phyloP scores from a whole-genome alignment of 805 yeast species.

The Candida easanensis region DNA sequence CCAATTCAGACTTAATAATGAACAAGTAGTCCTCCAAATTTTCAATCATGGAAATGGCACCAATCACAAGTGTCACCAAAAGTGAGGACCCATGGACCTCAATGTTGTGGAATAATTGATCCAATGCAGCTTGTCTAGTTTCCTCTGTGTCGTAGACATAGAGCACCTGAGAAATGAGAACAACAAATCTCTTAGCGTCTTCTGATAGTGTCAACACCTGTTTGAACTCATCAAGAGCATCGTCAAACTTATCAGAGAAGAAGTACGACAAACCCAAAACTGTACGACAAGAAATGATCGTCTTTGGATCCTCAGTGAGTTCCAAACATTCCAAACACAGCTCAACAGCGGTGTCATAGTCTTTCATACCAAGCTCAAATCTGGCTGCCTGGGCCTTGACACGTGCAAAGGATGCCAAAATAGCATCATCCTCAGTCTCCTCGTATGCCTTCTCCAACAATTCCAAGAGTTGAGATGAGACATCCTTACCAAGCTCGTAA shows the following conservation, averaged over 20 bases:
- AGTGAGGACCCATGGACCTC: constrained; percentile 64
- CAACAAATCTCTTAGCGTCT: constrained; percentile 63
- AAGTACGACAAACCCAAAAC: constrained; percentile 72
- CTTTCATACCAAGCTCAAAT: constrained; percentile 55
- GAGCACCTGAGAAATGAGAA: constrained; percentile 73
- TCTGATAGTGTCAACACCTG: constrained; percentile 54
- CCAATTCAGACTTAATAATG: constrained; percentile 66
- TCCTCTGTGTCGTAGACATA: constrained; percentile 76
- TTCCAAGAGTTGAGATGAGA: constrained; percentile 44
- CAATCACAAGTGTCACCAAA: constrained; percentile 67
- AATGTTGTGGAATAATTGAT: constrained; percentile 69
- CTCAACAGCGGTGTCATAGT: constrained; percentile 59
- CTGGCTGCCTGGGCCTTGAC: constrained; percentile 74
- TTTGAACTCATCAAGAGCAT: constrained; percentile 66
- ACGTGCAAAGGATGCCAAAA: constrained; percentile 48
- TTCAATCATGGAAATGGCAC: constrained; percentile 73
- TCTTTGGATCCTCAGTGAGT: constrained; percentile 36
- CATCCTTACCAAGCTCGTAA: constrained; percentile 49
- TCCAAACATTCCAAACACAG: constrained; percentile 55
- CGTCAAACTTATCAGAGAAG: constrained; percentile 59
- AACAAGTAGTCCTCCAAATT: constrained; percentile 54
- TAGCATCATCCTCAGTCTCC: constrained; percentile 43
- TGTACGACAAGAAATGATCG: constrained; percentile 55
- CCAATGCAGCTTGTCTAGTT: constrained; percentile 78
- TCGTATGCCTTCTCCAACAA: constrained; percentile 58